Evolutionary conservation across 1,284 basidiomycete species (phyloP), one percentile per base, ranked within the genome.

Genomic region (Sanghuangporus weigelae): DNA sequence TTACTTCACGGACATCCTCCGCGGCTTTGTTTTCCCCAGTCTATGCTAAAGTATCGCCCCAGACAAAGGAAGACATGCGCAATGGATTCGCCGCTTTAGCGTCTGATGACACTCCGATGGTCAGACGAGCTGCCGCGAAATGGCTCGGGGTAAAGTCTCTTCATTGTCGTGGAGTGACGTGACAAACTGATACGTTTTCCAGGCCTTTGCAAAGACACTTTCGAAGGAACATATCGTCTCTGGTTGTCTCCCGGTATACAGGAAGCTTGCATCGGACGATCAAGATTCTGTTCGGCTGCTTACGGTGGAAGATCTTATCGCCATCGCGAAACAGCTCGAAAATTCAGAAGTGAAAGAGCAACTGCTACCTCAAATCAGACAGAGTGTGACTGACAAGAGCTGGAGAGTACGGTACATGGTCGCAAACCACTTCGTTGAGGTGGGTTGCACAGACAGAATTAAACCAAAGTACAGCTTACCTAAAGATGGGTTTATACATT

Each of bases 381-480:
- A 91, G 69, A 90, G 90, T 69, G 91, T 97, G 60, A 82, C 87
- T 31, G 97, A 99, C 77, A 98, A 98, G 82, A 96, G 95, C 75
- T 99, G 97, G 97, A 83, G 97, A 70, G 97, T 99, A 59, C 84
- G 97, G 71, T 99, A 98, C 78, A 99, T 99, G 96, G 95, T 96
- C 16, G 97, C 96, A 5, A 96, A 89, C 70, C 93, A 99, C 77
- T 99, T 99, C 78, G 97, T 99, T 68, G 92, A 95, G 82, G 92
- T 90, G 67, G 59, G 79, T 42, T n/a, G 35, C 31, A 36, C 11
- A 19, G 16, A n/a, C 16, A 31, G 19, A 54, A 39, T 54, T 26
- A n/a, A 49, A 53, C 62, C 39, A 23, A 51, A 51, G 60, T 46
- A 66, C 35, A 10, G 50, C 54, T 61, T 50, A 61, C 56, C 38